Evolutionary conservation across 352 stramenopile species (phyloP).

Genomic region (Blastocystis sp.): DNA sequence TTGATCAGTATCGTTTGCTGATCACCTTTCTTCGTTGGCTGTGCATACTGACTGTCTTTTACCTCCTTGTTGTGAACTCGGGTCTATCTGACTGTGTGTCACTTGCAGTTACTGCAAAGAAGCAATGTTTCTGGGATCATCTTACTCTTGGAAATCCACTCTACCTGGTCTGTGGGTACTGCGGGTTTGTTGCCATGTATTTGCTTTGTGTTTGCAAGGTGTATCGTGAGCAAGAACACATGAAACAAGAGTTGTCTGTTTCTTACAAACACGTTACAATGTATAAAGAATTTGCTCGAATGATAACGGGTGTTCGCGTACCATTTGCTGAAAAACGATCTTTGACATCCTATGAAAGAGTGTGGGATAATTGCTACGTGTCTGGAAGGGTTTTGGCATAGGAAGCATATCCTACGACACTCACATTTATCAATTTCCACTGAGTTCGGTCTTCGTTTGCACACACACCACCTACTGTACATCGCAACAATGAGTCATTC

Average conservation of each 20-base stretch:
- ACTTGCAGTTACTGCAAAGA: neutral
- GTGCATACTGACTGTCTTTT: constrained; percentile 11
- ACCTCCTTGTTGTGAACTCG: neutral
- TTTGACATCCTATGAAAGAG: constrained; percentile 4
- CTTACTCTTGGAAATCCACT: neutral
- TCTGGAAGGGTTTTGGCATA: constrained; percentile 17
- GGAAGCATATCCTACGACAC: neutral
- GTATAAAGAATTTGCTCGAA: neutral
- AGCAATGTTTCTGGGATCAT: neutral
- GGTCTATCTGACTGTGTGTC: neutral
- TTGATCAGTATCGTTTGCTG: constrained; percentile 20
- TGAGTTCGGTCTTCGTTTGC: neutral
- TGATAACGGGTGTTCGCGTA: neutral
- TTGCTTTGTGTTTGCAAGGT: neutral
- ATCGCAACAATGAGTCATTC: constrained; percentile 3
- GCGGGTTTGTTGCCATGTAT: neutral
- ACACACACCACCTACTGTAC: neutral
- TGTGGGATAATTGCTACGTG: neutral
- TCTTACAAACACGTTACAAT: neutral
- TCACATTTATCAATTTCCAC: neutral
- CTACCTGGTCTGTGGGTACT: neutral
- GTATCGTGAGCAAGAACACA: neutral
- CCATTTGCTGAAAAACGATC: constrained; percentile 58
- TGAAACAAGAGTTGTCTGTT: constrained; percentile 41
- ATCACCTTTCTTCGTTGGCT: constrained; percentile 38